These are phyloP conservation scores for Ustilago esculenta DNA, from an alignment of 1,284 basidiomycete species.

Conservation along the genomic window DNA sequence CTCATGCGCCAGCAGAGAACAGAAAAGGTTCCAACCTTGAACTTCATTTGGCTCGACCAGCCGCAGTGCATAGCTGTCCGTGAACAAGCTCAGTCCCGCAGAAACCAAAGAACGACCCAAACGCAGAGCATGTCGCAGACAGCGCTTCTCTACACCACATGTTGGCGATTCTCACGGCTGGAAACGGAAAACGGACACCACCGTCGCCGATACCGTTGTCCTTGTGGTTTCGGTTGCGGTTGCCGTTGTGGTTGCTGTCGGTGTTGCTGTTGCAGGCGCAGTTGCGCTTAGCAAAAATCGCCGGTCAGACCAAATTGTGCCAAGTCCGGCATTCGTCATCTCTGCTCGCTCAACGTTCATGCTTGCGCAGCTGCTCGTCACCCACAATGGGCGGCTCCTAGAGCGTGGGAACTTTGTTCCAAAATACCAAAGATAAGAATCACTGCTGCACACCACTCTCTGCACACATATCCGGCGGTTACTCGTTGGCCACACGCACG, in stretches of 20 bases:
- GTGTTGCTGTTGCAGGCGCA: no score
- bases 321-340: background rate
- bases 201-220: no score
- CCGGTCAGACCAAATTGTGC: conserved; percentile 3
- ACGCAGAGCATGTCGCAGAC: no score
- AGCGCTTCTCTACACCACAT: background rate
- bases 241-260: background rate
- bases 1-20: no score
- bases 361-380: background rate
- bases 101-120: background rate
- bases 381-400: conserved; percentile 3
- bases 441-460: no score
- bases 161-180: conserved; percentile 10
- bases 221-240: no score
- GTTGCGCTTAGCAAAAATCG: background rate
- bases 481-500: no score
- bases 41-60: conserved; percentile 1
- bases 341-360: no score
- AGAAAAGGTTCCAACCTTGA: background rate
- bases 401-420: conserved; percentile 20
- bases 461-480: background rate
- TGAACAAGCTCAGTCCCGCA: background rate
- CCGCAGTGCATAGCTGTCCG: no score
- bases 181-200: conserved; percentile 9
- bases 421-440: conserved; percentile 1